A percentile compares a stretch with the other conserved stretches of the same genome.
Conservation (phyloP, 2,329 filamentous ascomycete genomes). For the Claviceps fusiformis region DNA sequence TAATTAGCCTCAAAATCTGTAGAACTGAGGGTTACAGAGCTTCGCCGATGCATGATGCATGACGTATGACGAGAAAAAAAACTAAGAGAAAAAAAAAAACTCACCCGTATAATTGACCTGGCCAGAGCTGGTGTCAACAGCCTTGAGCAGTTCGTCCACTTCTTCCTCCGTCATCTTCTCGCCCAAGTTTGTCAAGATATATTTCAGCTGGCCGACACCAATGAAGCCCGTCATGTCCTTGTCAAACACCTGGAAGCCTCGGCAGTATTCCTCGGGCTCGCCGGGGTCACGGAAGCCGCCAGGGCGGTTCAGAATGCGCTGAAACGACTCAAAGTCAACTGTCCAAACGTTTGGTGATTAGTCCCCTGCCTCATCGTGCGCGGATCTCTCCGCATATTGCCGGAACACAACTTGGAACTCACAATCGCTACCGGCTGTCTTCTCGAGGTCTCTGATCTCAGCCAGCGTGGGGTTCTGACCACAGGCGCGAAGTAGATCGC, state of each 20-base stretch:
- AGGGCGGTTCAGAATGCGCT: slow-evolving; percentile 90
- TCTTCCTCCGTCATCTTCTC: slow-evolving; percentile 99
- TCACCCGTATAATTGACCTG: slow-evolving; percentile 95
- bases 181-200: slow-evolving; percentile 92
- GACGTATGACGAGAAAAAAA: too few species aligned
- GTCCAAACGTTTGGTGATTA: neutral
- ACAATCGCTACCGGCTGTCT: slow-evolving; percentile 84
- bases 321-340: slow-evolving; percentile 98
- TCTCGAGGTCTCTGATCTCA: slow-evolving; percentile 87
- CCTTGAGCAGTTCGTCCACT: slow-evolving; percentile 97
- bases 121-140: slow-evolving; percentile 86
- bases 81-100: slow-evolving; percentile 20
- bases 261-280: slow-evolving; percentile 95
- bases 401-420: slow-evolving; percentile 31
- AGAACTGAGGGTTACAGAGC: neutral
- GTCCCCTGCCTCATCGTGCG: neutral
- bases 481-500: slow-evolving; percentile 88
- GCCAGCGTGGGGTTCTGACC: slow-evolving; percentile 94
- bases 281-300: slow-evolving; percentile 97
- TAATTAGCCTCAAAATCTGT: slow-evolving; percentile 4
- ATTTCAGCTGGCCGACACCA: slow-evolving; percentile 92
- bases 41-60: neutral
- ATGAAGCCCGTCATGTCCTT: slow-evolving; percentile 98
- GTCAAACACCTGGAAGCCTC: slow-evolving; percentile 98
- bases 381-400: neutral